A percentile compares a stretch with the other conserved stretches of the same genome.
Conservation (phyloP, 495 filamentous ascomycete species). For the Cenococcum geophilum region DNA sequence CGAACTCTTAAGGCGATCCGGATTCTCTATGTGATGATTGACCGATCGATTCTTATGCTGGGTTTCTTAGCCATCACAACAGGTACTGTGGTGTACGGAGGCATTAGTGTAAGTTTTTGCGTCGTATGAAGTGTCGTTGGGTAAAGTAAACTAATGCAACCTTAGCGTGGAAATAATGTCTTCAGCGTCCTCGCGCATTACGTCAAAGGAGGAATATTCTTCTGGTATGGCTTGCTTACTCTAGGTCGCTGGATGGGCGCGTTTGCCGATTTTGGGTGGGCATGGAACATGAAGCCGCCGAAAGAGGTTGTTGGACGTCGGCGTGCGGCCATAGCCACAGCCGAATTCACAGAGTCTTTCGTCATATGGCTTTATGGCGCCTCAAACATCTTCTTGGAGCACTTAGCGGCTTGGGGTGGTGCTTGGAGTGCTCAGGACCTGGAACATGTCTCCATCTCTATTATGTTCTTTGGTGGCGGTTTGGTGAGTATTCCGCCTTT, state of each 20-base stretch:
- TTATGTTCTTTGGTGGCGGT: conserved; percentile 95
- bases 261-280: conserved; percentile 90
- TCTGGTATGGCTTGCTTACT: conserved; percentile 86
- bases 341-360: conserved; percentile 81
- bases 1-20: conserved; percentile 53
- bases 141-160: conserved; percentile 7
- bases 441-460: conserved; percentile 86
- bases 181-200: conserved; percentile 91
- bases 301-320: conserved; percentile 50
- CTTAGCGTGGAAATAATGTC: conserved; percentile 51
- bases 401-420: conserved; percentile 63
- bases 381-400: conserved; percentile 90
- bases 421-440: conserved; percentile 73
- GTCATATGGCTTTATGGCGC: conserved; percentile 84
- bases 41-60: conserved; percentile 57
- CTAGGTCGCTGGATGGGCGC: conserved; percentile 86
- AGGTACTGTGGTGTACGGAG: conserved; percentile 63
- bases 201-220: conserved; percentile 96
- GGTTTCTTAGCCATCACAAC: conserved; percentile 59
- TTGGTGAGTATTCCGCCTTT: conserved; percentile 50
- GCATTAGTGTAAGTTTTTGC: conserved; percentile 55
- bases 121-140: background rate
- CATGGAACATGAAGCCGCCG: conserved; percentile 82
- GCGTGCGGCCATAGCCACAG: conserved; percentile 63
- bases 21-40: conserved; percentile 54